These are phyloP conservation scores for Rhodotorula sphaerocarpa DNA, from an alignment of 768 basidiomycete species.

Conservation along the genomic window DNA sequence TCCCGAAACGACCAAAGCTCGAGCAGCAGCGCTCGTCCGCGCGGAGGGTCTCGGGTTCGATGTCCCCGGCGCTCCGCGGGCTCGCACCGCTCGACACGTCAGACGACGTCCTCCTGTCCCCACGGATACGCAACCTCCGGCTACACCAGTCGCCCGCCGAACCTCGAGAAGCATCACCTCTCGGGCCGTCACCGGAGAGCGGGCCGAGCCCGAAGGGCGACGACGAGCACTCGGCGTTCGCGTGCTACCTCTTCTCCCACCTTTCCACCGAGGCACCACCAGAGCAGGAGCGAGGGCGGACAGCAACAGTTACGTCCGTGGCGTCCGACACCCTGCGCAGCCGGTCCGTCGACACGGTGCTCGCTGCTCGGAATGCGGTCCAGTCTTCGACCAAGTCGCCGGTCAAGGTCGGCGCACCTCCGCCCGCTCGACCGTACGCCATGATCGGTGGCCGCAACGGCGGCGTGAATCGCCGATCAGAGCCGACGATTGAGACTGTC, in stretches of 20 bases:
- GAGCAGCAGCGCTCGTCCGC: conserved; percentile 7
- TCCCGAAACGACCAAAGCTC: conserved; percentile 9
- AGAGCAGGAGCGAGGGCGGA: conserved; percentile 12
- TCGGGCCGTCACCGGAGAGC: not conserved
- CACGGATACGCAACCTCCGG: conserved; percentile 16
- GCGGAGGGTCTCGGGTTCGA: conserved; percentile 21
- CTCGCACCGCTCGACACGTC: conserved; percentile 12
- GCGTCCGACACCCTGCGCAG: conserved; percentile 20
- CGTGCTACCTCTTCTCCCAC: conserved; percentile 35
- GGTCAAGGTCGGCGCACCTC: not conserved
- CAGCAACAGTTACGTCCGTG: not conserved
- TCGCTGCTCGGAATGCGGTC: not conserved
- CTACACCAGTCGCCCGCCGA: conserved; percentile 6
- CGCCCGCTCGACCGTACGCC: conserved; percentile 7
- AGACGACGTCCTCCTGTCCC: conserved; percentile 26
- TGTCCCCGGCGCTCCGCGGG: not conserved
- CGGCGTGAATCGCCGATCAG: conserved; percentile 1
- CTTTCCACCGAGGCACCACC: conserved; percentile 2
- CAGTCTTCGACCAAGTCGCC: not conserved
- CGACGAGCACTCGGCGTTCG: conserved; percentile 30
- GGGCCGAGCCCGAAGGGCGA: not conserved
- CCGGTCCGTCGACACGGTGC: conserved; percentile 15
- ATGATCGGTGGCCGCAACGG: conserved; percentile 8
- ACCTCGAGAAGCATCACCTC: not conserved
- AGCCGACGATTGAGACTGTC: conserved; percentile 12